Evolutionary conservation across 805 yeast species (phyloP), one percentile per base, ranked within the genome.

Genomic region (Teunomyces barrocoloradensis): DNA sequence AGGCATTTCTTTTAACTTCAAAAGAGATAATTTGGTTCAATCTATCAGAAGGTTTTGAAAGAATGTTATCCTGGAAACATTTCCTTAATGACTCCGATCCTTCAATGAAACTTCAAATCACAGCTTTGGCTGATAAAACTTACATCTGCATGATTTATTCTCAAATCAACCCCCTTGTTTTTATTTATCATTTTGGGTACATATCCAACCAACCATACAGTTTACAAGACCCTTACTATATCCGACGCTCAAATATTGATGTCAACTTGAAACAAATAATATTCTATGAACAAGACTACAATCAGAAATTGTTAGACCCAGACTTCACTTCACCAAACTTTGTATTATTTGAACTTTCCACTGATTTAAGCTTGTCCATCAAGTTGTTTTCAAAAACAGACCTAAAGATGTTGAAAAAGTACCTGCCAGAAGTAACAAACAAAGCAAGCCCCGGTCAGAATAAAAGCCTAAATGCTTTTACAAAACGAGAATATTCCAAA

Each of bases 31-130:
- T 81, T 0, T 68, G 90, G 74, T 54, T 84, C 15, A 69, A 64
- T 60, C 13, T 64, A 66, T 10, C 49, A 1, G 57, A 52, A 6
- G 62, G 65, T 3, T 58, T 80, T n/a, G 65, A 65, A 27, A 72
- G 86, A 48, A 49, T 79, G 2, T 56, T 89, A 1, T 78, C 91
- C 0, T 87, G 95, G 91, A 85, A 83, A 50, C 96, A 89, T 62
- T 78, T 67, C 50, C 63, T 86, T 18, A 74, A 76, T 37, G 71
- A 77, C 6, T 17, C 32, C 9, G 43, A 40, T 15, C 43, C 43
- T 15, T 74, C 88, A 0, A 54, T 83, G 46, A 66, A 60, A 44
- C 47, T 85, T 45, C 52, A 60, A 2, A 58, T 74, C 1, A 59
- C 65, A 10, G 45, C 56, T 7, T 35, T 61, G 3, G 55, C 54